These are phyloP conservation scores for Carnegiea gigantea DNA, from an alignment of 179 eudicot genomes.

Conservation along the genomic window DNA sequence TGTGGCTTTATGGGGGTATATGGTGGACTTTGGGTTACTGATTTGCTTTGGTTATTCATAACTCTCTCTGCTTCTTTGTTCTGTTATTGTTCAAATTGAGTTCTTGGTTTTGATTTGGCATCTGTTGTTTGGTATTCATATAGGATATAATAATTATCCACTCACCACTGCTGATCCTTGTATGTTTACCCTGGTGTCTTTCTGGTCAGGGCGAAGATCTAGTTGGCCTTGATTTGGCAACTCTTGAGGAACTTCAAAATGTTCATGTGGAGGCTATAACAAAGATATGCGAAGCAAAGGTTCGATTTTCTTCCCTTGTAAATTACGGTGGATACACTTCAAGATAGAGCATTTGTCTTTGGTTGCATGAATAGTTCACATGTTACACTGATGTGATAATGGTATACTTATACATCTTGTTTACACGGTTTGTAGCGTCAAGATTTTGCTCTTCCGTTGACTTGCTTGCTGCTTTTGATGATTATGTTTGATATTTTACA, in stretches of 20 bases:
- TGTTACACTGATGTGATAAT: no score
- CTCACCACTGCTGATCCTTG: not conserved
- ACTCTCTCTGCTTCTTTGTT: no score
- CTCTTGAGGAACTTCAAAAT: slow-evolving; percentile 26
- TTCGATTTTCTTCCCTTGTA: not conserved
- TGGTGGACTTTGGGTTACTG: no score
- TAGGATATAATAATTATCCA: not conserved
- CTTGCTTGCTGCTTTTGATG: not conserved
- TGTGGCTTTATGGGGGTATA: no score
- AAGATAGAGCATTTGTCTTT: not conserved
- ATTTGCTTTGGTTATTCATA: no score
- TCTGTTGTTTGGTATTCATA: not conserved
- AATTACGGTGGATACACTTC: not conserved
- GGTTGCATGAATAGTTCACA: no score
- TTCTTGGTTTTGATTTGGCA: no score
- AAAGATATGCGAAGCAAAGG: slow-evolving; percentile 30
- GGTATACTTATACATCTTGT: not conserved
- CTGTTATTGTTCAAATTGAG: no score
- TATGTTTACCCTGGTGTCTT: not conserved
- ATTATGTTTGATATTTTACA: not conserved
- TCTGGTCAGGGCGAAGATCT: slow-evolving; percentile 12
- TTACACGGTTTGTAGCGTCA: not conserved
- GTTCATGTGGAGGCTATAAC: slow-evolving; percentile 28
- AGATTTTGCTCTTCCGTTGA: no score
- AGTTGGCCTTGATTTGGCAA: slow-evolving; percentile 23